Conservation (phyloP, 306 rosid species). For the Clitoria ternatea region DNA sequence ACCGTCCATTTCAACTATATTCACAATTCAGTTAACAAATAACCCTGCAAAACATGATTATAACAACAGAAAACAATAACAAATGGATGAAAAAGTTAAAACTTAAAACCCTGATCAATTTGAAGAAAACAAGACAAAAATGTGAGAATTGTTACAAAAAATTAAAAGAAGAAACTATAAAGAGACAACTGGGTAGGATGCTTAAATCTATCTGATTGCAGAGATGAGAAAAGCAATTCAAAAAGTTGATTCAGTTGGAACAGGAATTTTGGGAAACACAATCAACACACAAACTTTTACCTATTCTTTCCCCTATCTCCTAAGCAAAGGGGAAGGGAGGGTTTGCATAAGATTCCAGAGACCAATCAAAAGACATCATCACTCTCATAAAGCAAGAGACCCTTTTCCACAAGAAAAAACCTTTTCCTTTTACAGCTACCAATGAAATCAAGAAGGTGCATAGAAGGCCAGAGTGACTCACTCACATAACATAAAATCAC, state of each 20-base stretch:
- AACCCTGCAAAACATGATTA: slow-evolving; percentile 37
- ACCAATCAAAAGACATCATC: slow-evolving; percentile 27
- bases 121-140: slow-evolving; percentile 7
- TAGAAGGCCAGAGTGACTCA: slow-evolving; percentile 6
- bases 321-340: slow-evolving; percentile 30
- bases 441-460: slow-evolving; percentile 22
- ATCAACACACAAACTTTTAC: slow-evolving; percentile 15
- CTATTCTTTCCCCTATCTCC: slow-evolving; percentile 36
- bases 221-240: slow-evolving; percentile 23
- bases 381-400: slow-evolving; percentile 40
- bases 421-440: slow-evolving; percentile 33
- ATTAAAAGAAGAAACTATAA: slow-evolving; percentile 8
- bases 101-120: background rate
- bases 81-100: background rate
- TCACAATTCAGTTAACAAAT: slow-evolving; percentile 29
- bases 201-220: slow-evolving; percentile 27
- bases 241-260: slow-evolving; percentile 21
- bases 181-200: slow-evolving; percentile 5
- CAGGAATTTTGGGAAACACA: slow-evolving; percentile 25
- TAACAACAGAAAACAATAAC: slow-evolving; percentile 17
- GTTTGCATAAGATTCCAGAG: slow-evolving; percentile 33
- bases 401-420: slow-evolving; percentile 39
- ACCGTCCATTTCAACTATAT: slow-evolving; percentile 57
- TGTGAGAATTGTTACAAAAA: slow-evolving; percentile 1
- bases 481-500: background rate